Evolutionary conservation across 345 rosid species (phyloP), one percentile per base, ranked within the genome.

Genomic region (Luvunga scandens): DNA sequence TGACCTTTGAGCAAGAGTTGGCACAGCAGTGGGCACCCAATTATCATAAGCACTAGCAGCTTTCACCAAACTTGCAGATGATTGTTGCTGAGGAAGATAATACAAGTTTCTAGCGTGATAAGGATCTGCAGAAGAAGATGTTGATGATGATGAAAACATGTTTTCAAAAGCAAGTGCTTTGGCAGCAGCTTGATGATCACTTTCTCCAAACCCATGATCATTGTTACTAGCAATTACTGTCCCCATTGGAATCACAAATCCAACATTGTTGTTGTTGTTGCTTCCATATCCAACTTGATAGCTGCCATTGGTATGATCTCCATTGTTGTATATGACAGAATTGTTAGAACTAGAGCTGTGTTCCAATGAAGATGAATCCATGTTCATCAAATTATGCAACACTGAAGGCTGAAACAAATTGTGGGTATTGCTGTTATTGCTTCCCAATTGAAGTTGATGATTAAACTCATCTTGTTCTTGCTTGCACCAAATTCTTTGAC

Each of bases 401-500:
- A 79, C 85, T 19, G 84, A 81, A 6, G 86, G 84, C 77, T 86
- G 91, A 34, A 90, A 83, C 82, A 90, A 88, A 73, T 87, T 84
- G 76, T 88, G 93, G 45, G 88, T 82, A 57, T 14, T 34, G 61
- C n/a, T 85, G 62, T 2, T 34, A 25, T 66, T 66, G 66, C 48
- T 82, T 31, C 88, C 87, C 30, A 81, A 18, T 50, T 88, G 90
- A 0, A 75, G 76, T 8, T 84, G 85, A 56, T 83, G 81, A 62
- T 86, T 85, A 57, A 69, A 62, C 67, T 79, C 84, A 48, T 87
- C 88, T 12, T 84, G 91, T 31, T 90, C 98, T 73, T 92, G 95
- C 84, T 90, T 92, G 87, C 90, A 90, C 85, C 95, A 92, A 62
- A 81, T 73, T 72, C 90, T 77, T 77, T 81, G 89, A 59, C 85